These are phyloP conservation scores for Mycena sanguinolenta DNA, from an alignment of 768 basidiomycete genomes.

Conservation along the genomic window DNA sequence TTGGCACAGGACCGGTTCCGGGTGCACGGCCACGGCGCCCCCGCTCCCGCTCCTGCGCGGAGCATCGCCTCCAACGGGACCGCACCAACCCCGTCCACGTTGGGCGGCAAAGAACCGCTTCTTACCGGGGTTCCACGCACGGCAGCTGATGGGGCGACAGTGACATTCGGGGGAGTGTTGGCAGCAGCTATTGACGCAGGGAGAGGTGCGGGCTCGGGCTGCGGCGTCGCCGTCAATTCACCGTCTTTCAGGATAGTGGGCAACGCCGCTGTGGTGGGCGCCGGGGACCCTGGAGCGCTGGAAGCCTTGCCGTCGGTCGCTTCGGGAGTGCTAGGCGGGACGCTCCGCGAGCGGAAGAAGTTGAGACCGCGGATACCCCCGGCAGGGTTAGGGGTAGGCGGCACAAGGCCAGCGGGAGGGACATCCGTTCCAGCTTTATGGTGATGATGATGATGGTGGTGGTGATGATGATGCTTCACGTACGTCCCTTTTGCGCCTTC, in stretches of 20 bases:
- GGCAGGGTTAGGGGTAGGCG: slow-evolving; percentile 12
- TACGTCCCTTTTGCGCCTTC: slow-evolving; percentile 59
- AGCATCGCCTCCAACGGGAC: slow-evolving; percentile 35
- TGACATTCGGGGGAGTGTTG: background rate
- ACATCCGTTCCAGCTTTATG: slow-evolving; percentile 15
- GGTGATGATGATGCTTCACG: slow-evolving; percentile 50
- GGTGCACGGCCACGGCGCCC: slow-evolving; percentile 26
- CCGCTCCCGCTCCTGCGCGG: slow-evolving; percentile 31
- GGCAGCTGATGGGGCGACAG: background rate
- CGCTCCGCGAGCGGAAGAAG: slow-evolving; percentile 56
- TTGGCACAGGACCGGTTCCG: background rate
- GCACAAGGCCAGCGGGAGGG: slow-evolving; percentile 40
- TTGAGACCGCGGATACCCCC: slow-evolving; percentile 43
- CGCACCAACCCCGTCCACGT: slow-evolving; percentile 7
- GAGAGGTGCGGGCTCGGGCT: slow-evolving; percentile 29
- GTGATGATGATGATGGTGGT: too few relatives aligned
- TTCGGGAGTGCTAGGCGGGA: slow-evolving; percentile 51
- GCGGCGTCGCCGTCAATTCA: slow-evolving; percentile 19
- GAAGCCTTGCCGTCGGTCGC: slow-evolving; percentile 23
- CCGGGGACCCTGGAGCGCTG: slow-evolving; percentile 26
- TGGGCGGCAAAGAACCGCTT: slow-evolving; percentile 26
- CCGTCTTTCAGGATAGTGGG: slow-evolving; percentile 29
- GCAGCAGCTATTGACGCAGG: slow-evolving; percentile 20
- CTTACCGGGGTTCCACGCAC: slow-evolving; percentile 6
- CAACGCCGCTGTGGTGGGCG: slow-evolving; percentile 5